phyloP scores from a whole-genome alignment of 371 early-diverging fungal genomes.

The Apophysomyces ossiformis region DNA sequence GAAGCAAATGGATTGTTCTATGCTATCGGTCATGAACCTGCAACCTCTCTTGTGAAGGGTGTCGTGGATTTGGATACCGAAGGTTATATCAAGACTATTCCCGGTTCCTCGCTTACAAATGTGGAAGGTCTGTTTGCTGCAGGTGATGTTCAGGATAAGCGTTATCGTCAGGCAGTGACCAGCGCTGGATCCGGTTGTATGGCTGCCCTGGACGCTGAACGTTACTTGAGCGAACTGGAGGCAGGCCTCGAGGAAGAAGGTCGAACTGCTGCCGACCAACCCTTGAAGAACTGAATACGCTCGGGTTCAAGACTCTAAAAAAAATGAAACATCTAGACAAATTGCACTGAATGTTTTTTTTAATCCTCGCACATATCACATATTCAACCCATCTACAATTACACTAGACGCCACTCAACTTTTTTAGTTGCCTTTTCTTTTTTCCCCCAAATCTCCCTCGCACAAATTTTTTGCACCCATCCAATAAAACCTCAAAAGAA shows the following conservation, averaged over 20 bases:
- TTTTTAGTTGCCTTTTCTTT: neutral
- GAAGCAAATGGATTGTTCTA: conserved; percentile 95
- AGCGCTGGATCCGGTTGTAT: conserved; percentile 88
- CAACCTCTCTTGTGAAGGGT: conserved; percentile 79
- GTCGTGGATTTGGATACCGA: conserved; percentile 81
- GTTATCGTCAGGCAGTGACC: conserved; percentile 85
- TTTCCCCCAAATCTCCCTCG: neutral
- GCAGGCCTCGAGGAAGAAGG: conserved; percentile 28
- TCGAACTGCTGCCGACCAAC: conserved; percentile 8
- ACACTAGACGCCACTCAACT: neutral
- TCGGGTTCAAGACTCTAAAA: conserved; percentile 13
- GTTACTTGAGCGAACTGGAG: conserved; percentile 74
- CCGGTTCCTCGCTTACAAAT: conserved; percentile 84
- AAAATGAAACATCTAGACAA: neutral
- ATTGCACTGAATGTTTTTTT: conserved; percentile 3
- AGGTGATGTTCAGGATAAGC: conserved; percentile 98
- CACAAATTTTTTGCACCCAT: too few species aligned
- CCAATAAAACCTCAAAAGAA: too few species aligned
- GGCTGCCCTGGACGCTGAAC: conserved; percentile 94
- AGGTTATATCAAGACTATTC: conserved; percentile 89
- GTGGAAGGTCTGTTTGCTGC: conserved; percentile 96
- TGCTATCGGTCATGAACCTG: conserved; percentile 98
- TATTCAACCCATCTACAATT: neutral
- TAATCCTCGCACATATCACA: neutral
- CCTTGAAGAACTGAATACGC: conserved; percentile 19